Conservation (phyloP, 139 green algal genomes). For the Zygnema circumcarinatum region DNA sequence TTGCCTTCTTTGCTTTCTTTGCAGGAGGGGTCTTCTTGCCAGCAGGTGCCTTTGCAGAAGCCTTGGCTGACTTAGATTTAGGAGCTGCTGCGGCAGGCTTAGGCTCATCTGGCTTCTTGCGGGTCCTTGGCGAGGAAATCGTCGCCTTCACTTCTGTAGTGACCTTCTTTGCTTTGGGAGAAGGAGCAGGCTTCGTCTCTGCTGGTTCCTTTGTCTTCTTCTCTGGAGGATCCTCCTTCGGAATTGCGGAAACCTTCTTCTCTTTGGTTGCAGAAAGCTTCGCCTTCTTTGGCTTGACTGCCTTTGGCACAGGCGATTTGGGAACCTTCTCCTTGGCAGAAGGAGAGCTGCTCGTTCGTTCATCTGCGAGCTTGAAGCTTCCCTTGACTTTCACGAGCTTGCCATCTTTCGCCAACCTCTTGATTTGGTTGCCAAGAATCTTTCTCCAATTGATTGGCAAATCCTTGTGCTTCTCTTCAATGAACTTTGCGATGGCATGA, state of each 20-base stretch:
- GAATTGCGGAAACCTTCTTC: background rate
- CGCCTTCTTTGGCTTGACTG: background rate
- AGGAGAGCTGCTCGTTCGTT: background rate
- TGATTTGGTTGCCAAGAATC: constrained; percentile 64
- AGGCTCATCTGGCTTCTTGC: too few species aligned
- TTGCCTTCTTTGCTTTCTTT: constrained; percentile 6
- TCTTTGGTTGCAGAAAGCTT: background rate
- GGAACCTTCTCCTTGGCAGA: too few species aligned
- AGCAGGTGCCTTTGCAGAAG: background rate
- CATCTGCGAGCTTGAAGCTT: constrained; percentile 13
- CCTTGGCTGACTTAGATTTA: background rate
- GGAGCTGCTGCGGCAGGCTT: background rate
- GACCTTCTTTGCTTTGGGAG: constrained; percentile 4
- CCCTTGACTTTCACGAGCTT: background rate
- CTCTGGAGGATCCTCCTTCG: background rate
- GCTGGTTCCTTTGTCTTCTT: background rate
- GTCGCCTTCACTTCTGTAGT: constrained; percentile 8
- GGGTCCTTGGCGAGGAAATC: too few species aligned
- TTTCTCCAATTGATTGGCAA: constrained; percentile 70
- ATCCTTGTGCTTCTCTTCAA: constrained; percentile 71
- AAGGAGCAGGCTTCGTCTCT: background rate
- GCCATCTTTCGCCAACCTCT: constrained; percentile 64
- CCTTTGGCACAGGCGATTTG: background rate
- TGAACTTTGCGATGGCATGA: constrained; percentile 81
- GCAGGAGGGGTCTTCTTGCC: background rate